phyloP scores from a whole-genome alignment of 2,329 filamentous ascomycete species.

The Purpureocillium takamizusanense region DNA sequence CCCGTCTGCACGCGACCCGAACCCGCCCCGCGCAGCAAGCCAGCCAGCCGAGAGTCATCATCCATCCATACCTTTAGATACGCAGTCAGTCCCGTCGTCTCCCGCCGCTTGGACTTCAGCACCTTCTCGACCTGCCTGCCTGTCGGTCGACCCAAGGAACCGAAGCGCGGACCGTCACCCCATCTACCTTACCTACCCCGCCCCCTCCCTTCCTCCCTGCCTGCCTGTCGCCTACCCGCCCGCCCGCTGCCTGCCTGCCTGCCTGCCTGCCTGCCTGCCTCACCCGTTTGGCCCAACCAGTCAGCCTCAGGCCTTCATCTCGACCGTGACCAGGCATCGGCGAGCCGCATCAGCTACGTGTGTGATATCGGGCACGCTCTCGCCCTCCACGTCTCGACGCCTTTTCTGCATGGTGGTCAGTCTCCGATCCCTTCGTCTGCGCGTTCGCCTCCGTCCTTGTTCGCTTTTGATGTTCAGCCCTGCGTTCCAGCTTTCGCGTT shows the following conservation, averaged over 20 bases:
- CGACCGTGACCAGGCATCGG: conserved; percentile 4
- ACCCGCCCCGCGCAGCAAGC: no score
- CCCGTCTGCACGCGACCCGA: no score
- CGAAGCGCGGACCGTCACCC: no score
- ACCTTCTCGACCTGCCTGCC: no score
- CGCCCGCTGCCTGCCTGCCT: not conserved
- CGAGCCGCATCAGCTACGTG: not conserved
- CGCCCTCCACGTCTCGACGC: not conserved
- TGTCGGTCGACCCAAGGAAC: no score
- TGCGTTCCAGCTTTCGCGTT: conserved; percentile 3
- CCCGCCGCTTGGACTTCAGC: no score
- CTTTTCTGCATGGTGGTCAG: conserved; percentile 13
- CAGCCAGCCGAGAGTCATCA: no score
- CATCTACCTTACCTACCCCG: no score
- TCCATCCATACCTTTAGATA: no score
- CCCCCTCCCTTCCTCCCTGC: no score
- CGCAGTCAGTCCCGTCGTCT: no score
- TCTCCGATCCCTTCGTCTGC: conserved; percentile 2
- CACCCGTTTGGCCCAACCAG: not conserved
- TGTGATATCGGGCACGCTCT: not conserved
- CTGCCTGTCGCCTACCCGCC: not conserved
- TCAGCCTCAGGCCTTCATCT: not conserved
- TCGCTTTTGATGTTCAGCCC: not conserved
- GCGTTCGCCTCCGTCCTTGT: not conserved
- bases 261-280: no score